Percentiles rank a stretch among this genome's conserved stretches.
These are phyloP conservation scores for Excoecaria cochinchinensis DNA, from an alignment of 345 rosid genomes.

Conservation along the genomic window DNA sequence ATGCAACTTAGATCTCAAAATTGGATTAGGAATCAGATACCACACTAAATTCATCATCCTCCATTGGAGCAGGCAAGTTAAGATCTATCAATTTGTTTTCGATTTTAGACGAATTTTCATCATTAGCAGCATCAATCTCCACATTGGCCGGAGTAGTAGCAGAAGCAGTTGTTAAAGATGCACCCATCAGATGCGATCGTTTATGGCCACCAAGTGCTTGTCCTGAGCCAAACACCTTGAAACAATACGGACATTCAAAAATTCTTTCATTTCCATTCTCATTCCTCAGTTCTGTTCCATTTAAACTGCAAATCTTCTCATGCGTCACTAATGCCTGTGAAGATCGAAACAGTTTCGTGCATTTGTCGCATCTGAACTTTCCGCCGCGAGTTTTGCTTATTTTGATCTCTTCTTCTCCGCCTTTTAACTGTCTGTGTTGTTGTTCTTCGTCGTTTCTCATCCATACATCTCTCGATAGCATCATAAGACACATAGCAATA, in stretches of 20 bases:
- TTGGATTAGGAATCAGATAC: slow-evolving; percentile 29
- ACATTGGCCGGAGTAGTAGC: not conserved
- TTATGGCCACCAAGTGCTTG: slow-evolving; percentile 43
- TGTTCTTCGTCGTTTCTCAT: slow-evolving; percentile 1
- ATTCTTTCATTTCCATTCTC: slow-evolving; percentile 9
- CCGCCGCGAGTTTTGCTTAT: slow-evolving; percentile 20
- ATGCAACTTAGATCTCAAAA: slow-evolving; percentile 14
- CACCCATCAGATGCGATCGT: slow-evolving; percentile 24
- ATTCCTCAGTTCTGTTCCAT: slow-evolving; percentile 15
- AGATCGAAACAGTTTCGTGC: slow-evolving; percentile 30
- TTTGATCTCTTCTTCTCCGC: slow-evolving; percentile 17
- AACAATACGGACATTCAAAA: slow-evolving; percentile 33
- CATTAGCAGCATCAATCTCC: not conserved
- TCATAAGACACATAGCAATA: slow-evolving; percentile 33
- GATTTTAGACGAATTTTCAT: slow-evolving; percentile 4
- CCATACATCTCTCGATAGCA: slow-evolving; percentile 34
- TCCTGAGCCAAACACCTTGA: slow-evolving; percentile 34
- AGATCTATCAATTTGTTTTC: slow-evolving; percentile 29
- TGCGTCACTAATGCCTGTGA: slow-evolving; percentile 25
- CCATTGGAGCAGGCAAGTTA: slow-evolving; percentile 36
- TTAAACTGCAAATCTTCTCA: slow-evolving; percentile 26
- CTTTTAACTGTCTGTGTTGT: not conserved
- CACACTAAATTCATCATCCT: slow-evolving; percentile 35
- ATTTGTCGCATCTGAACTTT: slow-evolving; percentile 32
- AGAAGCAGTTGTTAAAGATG: not conserved